Evolutionary conservation across 306 rosid species (phyloP).

Genomic region (Oxytropis ochrocephala): DNA sequence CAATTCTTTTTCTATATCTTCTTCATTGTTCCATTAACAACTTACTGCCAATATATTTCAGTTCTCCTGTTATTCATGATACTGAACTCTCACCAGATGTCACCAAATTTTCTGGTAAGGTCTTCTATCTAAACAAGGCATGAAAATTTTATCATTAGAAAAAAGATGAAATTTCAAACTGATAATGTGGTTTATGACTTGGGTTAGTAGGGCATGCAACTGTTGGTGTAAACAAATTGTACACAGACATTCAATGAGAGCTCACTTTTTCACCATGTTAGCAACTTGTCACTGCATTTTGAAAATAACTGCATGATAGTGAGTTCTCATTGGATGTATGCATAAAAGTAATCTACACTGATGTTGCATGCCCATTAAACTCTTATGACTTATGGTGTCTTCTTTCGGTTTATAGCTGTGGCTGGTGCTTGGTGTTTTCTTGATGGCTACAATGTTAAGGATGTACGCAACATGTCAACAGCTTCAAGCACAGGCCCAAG

Average conservation of each 20-base stretch:
- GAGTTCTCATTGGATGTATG: no score
- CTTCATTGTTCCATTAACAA: not conserved
- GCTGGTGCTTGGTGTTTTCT: conserved; percentile 94
- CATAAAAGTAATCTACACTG: no score
- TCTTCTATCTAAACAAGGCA: conserved; percentile 11
- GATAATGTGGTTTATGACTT: not conserved
- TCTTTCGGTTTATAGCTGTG: conserved; percentile 53
- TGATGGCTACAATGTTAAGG: conserved; percentile 92
- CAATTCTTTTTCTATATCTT: not conserved
- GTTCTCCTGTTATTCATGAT: conserved; percentile 67
- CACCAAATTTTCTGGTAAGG: conserved; percentile 86
- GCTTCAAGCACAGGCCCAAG: conserved; percentile 97
- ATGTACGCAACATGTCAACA: conserved; percentile 99
- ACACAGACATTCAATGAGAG: no score
- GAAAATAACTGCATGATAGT: no score
- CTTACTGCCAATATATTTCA: conserved; percentile 30
- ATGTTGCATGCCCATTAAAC: no score
- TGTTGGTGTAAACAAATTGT: no score
- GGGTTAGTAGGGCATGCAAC: no score
- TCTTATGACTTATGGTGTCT: not conserved
- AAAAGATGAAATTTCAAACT: not conserved
- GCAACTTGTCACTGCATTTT: no score
- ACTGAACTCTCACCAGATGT: conserved; percentile 53
- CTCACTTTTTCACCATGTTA: no score
- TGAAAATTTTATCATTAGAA: not conserved